Evolutionary conservation across 75 land plant species (phyloP).

Genomic region (Picea glauca): DNA sequence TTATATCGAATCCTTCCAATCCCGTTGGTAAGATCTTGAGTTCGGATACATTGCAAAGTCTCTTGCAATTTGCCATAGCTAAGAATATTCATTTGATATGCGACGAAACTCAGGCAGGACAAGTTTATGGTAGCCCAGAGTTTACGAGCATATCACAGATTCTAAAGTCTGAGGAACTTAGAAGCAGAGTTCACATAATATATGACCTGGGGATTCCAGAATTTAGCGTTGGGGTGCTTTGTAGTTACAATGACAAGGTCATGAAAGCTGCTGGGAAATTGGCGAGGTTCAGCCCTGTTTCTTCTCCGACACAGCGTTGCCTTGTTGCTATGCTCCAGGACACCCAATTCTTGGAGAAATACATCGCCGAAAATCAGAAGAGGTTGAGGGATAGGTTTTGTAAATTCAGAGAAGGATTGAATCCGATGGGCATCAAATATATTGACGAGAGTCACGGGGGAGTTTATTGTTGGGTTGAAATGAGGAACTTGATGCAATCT

Average conservation of each 20-base stretch:
- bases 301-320: conserved; percentile 56
- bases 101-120: conserved; percentile 83
- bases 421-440: conserved; percentile 16
- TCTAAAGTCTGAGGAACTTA: conserved; percentile 26
- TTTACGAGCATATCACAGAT: conserved; percentile 81
- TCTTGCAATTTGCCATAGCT: conserved; percentile 54
- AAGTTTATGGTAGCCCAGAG: conserved; percentile 32
- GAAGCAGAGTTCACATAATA: conserved; percentile 66
- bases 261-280: conserved; percentile 57
- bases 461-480: conserved; percentile 47
- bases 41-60: conserved; percentile 34
- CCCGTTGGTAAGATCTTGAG: conserved; percentile 60
- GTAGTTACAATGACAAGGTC: conserved; percentile 62
- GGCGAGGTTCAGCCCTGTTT: conserved; percentile 62
- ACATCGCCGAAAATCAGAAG: conserved; percentile 28
- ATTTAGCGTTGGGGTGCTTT: conserved; percentile 76
- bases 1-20: conserved; percentile 69
- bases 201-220: conserved; percentile 73
- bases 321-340: conserved; percentile 35
- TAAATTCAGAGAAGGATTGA: conserved; percentile 9
- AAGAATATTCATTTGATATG: conserved; percentile 72
- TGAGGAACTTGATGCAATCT: conserved; percentile 28
- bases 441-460: conserved; percentile 42
- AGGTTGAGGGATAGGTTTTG: conserved; percentile 29
- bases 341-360: conserved; percentile 25